A percentile compares a stretch with the other conserved stretches of the same genome.
Evolutionary conservation across 768 basidiomycete species (phyloP).

Genomic region (Leccinum rimulosum): DNA sequence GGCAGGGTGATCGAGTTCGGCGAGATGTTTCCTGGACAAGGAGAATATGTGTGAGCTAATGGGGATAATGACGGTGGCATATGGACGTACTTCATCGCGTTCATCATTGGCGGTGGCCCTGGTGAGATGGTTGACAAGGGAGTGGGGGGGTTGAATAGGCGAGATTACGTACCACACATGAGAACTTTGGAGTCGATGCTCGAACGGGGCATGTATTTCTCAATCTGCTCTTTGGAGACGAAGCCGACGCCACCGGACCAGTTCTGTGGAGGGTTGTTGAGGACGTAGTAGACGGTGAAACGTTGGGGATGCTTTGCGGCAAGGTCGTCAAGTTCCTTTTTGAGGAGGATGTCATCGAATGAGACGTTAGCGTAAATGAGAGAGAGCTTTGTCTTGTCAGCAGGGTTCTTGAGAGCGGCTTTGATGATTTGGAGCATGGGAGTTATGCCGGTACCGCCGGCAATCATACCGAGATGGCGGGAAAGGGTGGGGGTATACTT

Average conservation of each 20-base stretch:
- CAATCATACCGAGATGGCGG: slow-evolving; percentile 92
- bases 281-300: slow-evolving; percentile 85
- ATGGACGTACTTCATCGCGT: slow-evolving; percentile 71
- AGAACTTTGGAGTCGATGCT: slow-evolving; percentile 75
- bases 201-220: slow-evolving; percentile 69
- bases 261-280: slow-evolving; percentile 87
- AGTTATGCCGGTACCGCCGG: slow-evolving; percentile 97
- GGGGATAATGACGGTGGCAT: not conserved
- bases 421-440: slow-evolving; percentile 99
- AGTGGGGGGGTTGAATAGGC: slow-evolving; percentile 6
- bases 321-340: slow-evolving; percentile 82
- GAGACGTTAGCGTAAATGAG: slow-evolving; percentile 98
- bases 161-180: slow-evolving; percentile 68
- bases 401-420: slow-evolving; percentile 86
- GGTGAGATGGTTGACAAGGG: not conserved
- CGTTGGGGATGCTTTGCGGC: slow-evolving; percentile 55
- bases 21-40: slow-evolving; percentile 74
- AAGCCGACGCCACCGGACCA: slow-evolving; percentile 94
- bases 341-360: slow-evolving; percentile 88
- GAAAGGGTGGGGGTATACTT: slow-evolving; percentile 71
- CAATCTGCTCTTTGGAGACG: slow-evolving; percentile 89
- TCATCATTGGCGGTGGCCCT: slow-evolving; percentile 78
- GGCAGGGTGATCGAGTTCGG: slow-evolving; percentile 81
- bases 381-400: slow-evolving; percentile 75
- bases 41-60: slow-evolving; percentile 2